Evolutionary conservation across 2,329 filamentous ascomycete species (phyloP).

Genomic region (Fusarium siculi): DNA sequence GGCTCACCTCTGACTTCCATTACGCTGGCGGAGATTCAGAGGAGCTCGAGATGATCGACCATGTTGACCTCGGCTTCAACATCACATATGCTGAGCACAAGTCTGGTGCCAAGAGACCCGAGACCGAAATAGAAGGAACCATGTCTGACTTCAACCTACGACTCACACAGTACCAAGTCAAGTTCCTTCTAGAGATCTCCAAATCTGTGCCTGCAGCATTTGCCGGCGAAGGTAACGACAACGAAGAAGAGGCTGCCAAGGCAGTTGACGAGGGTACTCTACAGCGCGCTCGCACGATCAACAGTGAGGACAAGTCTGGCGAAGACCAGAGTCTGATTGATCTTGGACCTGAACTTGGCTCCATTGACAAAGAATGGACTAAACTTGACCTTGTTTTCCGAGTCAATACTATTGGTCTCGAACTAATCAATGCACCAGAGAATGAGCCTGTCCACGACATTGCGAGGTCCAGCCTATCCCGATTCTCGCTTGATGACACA

Average conservation of each 20-base stretch:
- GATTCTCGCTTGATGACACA: constrained; percentile 94
- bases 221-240: constrained; percentile 71
- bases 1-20: constrained; percentile 88
- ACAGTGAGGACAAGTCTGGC: constrained; percentile 45
- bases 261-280: constrained; percentile 72
- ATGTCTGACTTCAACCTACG: constrained; percentile 94
- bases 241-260: constrained; percentile 77
- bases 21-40: constrained; percentile 78
- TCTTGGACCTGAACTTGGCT: constrained; percentile 76
- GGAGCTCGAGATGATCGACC: constrained; percentile 95
- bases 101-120: constrained; percentile 79
- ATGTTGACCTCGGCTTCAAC: constrained; percentile 93
- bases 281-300: constrained; percentile 58
- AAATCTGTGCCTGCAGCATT: constrained; percentile 90
- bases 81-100: constrained; percentile 92
- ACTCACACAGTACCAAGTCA: constrained; percentile 90
- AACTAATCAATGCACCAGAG: constrained; percentile 82
- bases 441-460: constrained; percentile 82
- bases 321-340: constrained; percentile 60
- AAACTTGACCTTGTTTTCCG: constrained; percentile 93
- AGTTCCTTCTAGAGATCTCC: constrained; percentile 87
- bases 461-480: constrained; percentile 84
- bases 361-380: constrained; percentile 81
- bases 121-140: constrained; percentile 88
- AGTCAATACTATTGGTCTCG: constrained; percentile 86